Percentiles rank a stretch among this genome's conserved stretches.
Conservation (phyloP, 371 early-diverging fungal genomes). For the Rhizopus sp. region DNA sequence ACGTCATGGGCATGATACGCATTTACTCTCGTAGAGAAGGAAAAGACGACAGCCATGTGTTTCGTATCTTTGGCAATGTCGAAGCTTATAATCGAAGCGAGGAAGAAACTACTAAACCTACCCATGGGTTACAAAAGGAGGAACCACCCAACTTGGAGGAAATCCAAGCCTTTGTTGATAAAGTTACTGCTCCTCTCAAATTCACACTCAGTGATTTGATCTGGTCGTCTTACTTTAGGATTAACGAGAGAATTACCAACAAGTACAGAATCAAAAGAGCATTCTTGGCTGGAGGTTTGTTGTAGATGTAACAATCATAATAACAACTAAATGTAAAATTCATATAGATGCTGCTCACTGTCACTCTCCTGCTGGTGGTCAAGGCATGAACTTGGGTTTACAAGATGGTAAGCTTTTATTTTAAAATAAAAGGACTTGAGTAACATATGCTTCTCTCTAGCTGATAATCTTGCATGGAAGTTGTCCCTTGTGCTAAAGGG, state of each 20-base stretch:
- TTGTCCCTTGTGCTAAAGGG: slow-evolving; percentile 36
- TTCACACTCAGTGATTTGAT: slow-evolving; percentile 7
- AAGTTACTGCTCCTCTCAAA: slow-evolving; percentile 10
- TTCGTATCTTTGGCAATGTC: slow-evolving; percentile 20
- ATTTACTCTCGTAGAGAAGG: neutral
- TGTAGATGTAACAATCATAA: neutral
- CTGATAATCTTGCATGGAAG: slow-evolving; percentile 48
- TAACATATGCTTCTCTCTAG: slow-evolving; percentile 14
- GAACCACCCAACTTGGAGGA: slow-evolving; percentile 6
- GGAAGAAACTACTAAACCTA: neutral
- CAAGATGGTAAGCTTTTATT: slow-evolving; percentile 38
- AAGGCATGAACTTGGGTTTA: slow-evolving; percentile 44
- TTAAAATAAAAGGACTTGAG: neutral
- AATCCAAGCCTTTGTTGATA: slow-evolving; percentile 16
- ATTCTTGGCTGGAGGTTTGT: slow-evolving; percentile 43
- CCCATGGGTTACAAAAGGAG: slow-evolving; percentile 10
- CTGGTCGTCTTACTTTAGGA: slow-evolving; percentile 31
- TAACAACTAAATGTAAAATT: neutral
- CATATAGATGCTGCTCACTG: slow-evolving; percentile 46
- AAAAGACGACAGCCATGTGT: slow-evolving; percentile 7
- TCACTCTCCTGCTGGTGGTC: slow-evolving; percentile 39
- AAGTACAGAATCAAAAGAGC: slow-evolving; percentile 35
- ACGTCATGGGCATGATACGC: slow-evolving; percentile 14
- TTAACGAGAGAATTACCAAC: slow-evolving; percentile 49
- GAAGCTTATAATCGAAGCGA: slow-evolving; percentile 3